Base-by-base conservation (phyloP, 495 filamentous ascomycete species). In the Bathelium albidoporum region DNA sequence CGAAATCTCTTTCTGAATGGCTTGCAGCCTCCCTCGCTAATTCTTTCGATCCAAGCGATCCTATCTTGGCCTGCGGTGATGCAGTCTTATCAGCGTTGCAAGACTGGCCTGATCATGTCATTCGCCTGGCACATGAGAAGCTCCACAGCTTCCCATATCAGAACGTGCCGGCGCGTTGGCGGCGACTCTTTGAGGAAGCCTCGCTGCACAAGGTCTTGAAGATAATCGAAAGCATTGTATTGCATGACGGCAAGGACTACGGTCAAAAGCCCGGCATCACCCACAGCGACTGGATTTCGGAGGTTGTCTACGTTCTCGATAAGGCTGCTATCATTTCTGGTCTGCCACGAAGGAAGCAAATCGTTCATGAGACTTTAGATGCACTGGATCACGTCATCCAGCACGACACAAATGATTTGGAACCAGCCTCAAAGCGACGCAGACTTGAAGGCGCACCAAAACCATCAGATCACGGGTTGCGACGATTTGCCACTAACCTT, bases 301-400 rank as follows among this genome's bases (percentile, higher is more conserved):
- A 77, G 14, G 77, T 86, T n/a, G 79, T 96, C 26, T 75, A 80
- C 59, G 73, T 78, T 2, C 80, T 96, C 0, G 94, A 98, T 66
- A 86, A 85, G 71, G 88, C 89, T 0, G 69, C 94, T 58, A 93
- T 96, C 58, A 85, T 96, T 72, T 82, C 90, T 26, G 94, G 92
- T 0, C 89, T 84, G 0, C 83, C 85, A 2, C 72, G 81, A 1
- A 82, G 88, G n/a, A 81, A 81, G 63, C 72, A 68, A n/a, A 78
- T 84, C 69, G 80, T 93, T 58, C 80, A 89, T 59, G 62, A 66
- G 36, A 70, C 85, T 0, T 69, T 90, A 16, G 70, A 72, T 0
- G 65, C 79, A 20, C 71, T 87, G 29, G 73, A 78, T 32, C 61
- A 67, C 2, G 68, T 74, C 28, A 31, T 69, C 20, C 62, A n/a